Evolutionary conservation across 2,329 filamentous ascomycete species (phyloP), one percentile per base, ranked within the genome.

Genomic region (Botrytis fabae): DNA sequence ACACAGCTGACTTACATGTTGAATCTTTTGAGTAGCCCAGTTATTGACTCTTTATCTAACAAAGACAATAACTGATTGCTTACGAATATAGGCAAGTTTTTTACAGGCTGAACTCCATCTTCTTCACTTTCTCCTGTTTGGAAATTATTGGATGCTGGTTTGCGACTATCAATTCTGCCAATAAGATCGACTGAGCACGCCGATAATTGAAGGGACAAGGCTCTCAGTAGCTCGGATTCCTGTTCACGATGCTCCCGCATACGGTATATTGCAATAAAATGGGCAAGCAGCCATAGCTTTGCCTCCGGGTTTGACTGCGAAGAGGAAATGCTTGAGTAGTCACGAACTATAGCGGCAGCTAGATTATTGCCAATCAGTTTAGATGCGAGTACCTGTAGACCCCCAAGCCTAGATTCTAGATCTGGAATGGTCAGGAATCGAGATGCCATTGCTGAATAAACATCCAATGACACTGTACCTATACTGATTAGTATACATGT

Each of bases 31-130:
- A 82, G 73, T 63, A 82, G 71, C 22, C 78, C 86, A 0, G 91
- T 89, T 71, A 97, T 92, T 57, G 92, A 93, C 61, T 90, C 87
- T 80, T 93, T 89, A 75, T 94, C 91, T 46, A 97, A 89, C 12
- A 97, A 83, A 16, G 91, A 92, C 25, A 87, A 82, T 2, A 97
- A 83, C 77, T 94, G 89, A 0, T 86, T 84, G 64, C 87, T 86
- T 20, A 97, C 82, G 78, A 94, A 92, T 0, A 84, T 78, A 75
- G 86, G 82, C 25, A 90, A 78, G 9, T 28, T 40, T 12, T 20
- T 48, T 25, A 42, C 35, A 57, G 40, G 35, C 10, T 54, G 64
- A 22, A 22, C 35, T 32, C 10, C 48, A 16, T 4, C 28, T 68
- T 57, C 48, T 57, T 68, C 25, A n/a, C 25, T n/a, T 42, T 42